Base-by-base conservation (phyloP, 2,329 filamentous ascomycete species). In the Trichophyton benhamiae region DNA sequence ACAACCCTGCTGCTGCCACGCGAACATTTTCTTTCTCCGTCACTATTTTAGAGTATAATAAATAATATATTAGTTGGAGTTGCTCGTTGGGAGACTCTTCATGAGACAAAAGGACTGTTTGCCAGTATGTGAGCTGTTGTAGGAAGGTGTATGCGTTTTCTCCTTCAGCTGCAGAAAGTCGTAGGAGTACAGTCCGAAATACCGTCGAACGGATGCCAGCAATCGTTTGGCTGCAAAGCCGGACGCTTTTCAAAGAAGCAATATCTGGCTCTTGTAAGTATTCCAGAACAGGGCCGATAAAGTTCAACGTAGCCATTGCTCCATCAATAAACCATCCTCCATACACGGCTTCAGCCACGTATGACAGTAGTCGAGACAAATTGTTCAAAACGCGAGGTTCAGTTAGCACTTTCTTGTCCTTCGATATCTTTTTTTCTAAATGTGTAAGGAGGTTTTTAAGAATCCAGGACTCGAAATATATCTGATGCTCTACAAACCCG, bases 241-340 rank as follows among this genome's bases (percentile, higher is more conserved):
- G 82, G 6, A 99, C 91, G 46, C 84, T 89, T 74, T 97, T 99
- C 65, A 92, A 76, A 9, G 79, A 80, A 0, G 89, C 83, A 41
- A 99, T 80, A 13, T 96, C 89, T 0, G 91, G 87, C 8, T 88
- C 83, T 70, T 96, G 90, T 3, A 99, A 78, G 68, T 95, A 92
- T 71, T 99, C 94, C 5, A 99, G 75, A 5, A 96, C 75, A 60
- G 87, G 85, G 1, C 92, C 94, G 2, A 87, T 83, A 68, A 96
- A 95, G 68, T 97, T 91, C 36, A 97, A 81, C 67, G 94, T 82
- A 3, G 84, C 81, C 67, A 91, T 88, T 0, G 89, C 89, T 0
- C 92, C 92, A 66, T 94, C 87, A 65, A 96, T 83, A 69, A 97
- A 97, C 89, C 91, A 96, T 15, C 94, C 94, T 74, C 97, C 94